Percentiles rank a stretch among this genome's conserved stretches.
phyloP scores from a whole-genome alignment of 1,284 basidiomycete species.

The Sutorius eximius region DNA sequence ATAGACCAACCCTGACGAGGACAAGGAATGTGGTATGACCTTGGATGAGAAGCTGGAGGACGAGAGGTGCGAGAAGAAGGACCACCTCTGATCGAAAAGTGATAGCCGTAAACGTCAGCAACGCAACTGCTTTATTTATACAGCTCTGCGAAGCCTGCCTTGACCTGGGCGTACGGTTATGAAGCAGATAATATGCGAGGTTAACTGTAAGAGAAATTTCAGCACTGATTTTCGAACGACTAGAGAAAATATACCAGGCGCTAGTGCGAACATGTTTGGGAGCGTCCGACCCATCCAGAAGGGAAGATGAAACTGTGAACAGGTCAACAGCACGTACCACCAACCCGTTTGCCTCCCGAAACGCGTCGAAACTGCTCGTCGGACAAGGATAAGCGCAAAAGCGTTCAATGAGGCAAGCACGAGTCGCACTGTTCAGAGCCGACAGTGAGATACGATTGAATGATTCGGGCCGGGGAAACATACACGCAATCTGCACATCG shows the following conservation, averaged over 20 bases:
- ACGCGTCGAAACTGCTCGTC: conserved; percentile 58
- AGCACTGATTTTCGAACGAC: conserved; percentile 1
- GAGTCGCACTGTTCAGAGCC: conserved; percentile 60
- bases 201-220: conserved; percentile 44
- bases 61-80: conserved; percentile 63
- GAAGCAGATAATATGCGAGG: conserved; percentile 56
- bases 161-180: conserved; percentile 48
- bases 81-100: conserved; percentile 83
- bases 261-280: conserved; percentile 91
- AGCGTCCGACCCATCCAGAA: conserved; percentile 94
- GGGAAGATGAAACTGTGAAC: conserved; percentile 86
- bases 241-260: conserved; percentile 57
- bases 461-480: conserved; percentile 25
- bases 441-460: background rate
- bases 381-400: conserved; percentile 62
- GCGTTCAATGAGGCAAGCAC: conserved; percentile 71
- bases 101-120: conserved; percentile 68
- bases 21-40: conserved; percentile 45
- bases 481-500: conserved; percentile 64
- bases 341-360: conserved; percentile 61
- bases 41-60: conserved; percentile 54
- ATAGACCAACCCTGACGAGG: conserved; percentile 54
- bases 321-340: conserved; percentile 68
- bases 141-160: conserved; percentile 38
- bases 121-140: conserved; percentile 42